These are phyloP conservation scores for Telfairia occidentalis DNA, from an alignment of 331 rosid species.

Conservation along the genomic window DNA sequence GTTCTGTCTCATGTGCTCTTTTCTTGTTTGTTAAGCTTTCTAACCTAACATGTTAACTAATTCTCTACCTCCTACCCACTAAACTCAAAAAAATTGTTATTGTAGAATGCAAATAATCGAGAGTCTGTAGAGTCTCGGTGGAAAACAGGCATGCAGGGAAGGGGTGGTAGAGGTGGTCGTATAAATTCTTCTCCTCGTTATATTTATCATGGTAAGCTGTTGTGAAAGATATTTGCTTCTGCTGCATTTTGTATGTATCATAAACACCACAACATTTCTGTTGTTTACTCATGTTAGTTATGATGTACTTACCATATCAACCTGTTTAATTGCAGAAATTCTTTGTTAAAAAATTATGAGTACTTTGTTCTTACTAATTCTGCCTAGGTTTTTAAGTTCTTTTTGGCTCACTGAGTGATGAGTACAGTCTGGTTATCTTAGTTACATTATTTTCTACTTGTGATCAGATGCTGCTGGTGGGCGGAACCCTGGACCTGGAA, in stretches of 20 bases:
- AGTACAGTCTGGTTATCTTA: not conserved
- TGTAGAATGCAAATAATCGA: slow-evolving; percentile 64
- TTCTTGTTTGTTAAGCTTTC: not conserved
- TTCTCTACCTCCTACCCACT: not conserved
- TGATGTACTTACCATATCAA: not conserved
- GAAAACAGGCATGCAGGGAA: slow-evolving; percentile 64
- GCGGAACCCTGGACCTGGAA: slow-evolving; percentile 49
- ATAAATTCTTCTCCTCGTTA: slow-evolving; percentile 46
- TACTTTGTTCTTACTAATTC: not conserved
- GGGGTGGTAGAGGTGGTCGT: slow-evolving; percentile 73
- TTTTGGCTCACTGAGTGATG: not conserved
- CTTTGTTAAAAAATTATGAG: not conserved
- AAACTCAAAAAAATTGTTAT: slow-evolving; percentile 9
- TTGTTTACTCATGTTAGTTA: not conserved
- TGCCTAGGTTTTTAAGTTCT: not conserved
- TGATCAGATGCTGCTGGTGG: slow-evolving; percentile 58
- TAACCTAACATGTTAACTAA: not conserved
- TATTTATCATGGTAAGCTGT: slow-evolving; percentile 47
- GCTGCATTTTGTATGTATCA: not conserved
- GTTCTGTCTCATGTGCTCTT: not conserved
- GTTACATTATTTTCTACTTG: slow-evolving; percentile 7
- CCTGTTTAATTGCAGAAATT: not conserved
- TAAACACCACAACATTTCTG: not conserved
- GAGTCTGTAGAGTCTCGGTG: slow-evolving; percentile 64
- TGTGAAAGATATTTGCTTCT: not conserved